Base-by-base conservation (phyloP, 768 basidiomycete genomes). In the Megacollybia marginata region DNA sequence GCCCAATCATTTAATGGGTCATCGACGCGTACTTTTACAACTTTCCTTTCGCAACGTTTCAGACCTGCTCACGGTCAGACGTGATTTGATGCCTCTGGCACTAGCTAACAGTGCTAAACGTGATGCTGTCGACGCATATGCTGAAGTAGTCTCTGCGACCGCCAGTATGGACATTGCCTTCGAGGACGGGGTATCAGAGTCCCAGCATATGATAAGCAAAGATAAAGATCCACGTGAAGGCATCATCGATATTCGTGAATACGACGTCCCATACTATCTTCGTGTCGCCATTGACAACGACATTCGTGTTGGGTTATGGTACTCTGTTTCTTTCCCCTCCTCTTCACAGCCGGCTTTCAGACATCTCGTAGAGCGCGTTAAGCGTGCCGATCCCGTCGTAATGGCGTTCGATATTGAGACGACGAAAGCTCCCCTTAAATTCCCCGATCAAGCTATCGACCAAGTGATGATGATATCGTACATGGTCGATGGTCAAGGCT, bases 391-490 rank as follows among this genome's bases (percentile, higher is more conserved):
- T 60, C 96, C 96, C 0, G 93, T 99, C 40, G 93, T 99, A 47
- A 88, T 99, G 91, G 96, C 96, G 0, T 99, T 76, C 65, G 96
- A 98, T 82, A 99, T 99, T 62, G 96, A 99, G 66, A 94, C 92
- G 15, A 95, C 94, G 1, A 99, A 99, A 69, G 88, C 91, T n/a
- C 95, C 96, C n/a, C 81, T 98, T 59, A 98, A 98, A 67, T 98
- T 98, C 62, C 95, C 96, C 1, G 96, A 98, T 69, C 87, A 93
- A 57, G 79, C 82, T 7, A 85, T 91, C 20, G 96, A 98, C 70
- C 94, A 97, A 63, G 92, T 99, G 59, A 99, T 99, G 95, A 99
- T 99, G 96, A 98, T 99, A 55, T 99, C 96, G 42, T 99, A 98
- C 68, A 98, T 99, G 94, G 74, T 99, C 15, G 96, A 99, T 62